phyloP scores from a whole-genome alignment of 306 rosid genomes.

The Fragaria nilgerrensis region DNA sequence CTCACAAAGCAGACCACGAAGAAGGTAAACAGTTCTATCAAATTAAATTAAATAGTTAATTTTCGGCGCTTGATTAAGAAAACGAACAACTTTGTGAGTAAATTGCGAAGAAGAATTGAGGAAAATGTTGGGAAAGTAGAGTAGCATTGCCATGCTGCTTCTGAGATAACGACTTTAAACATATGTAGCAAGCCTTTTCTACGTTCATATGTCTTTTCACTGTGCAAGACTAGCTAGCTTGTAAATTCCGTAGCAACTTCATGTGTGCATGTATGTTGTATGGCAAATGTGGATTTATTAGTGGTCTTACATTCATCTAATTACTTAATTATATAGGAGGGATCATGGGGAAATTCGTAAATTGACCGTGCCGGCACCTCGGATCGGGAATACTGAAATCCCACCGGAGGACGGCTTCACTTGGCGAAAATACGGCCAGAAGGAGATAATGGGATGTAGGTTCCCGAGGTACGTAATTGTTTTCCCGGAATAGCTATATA shows the following conservation, averaged over 20 bases:
- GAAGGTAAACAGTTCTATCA: constrained; percentile 34
- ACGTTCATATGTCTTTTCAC: not conserved
- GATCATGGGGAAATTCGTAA: constrained; percentile 37
- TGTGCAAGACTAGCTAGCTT: not conserved
- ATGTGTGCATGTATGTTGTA: not conserved
- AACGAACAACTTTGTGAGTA: not conserved
- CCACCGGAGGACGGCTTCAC: constrained; percentile 76
- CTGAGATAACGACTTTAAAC: constrained; percentile 17
- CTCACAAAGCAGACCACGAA: constrained; percentile 38
- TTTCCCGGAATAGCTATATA: not conserved
- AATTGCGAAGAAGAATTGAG: not conserved
- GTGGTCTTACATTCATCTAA: not conserved
- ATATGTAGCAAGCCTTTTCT: not conserved
- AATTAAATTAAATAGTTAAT: not conserved
- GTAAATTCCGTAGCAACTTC: not conserved
- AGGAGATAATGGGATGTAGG: constrained; percentile 64
- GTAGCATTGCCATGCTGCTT: constrained; percentile 12
- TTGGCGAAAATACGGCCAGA: constrained; percentile 87
- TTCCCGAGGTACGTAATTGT: constrained; percentile 51
- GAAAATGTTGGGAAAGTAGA: constrained; percentile 16
- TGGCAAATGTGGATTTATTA: not conserved
- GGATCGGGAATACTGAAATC: constrained; percentile 59
- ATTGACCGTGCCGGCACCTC: constrained; percentile 46
- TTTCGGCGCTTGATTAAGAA: not conserved
- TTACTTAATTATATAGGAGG: constrained; percentile 29